A percentile compares a stretch with the other conserved stretches of the same genome.
Conservation (phyloP, 192 early-diverging fungal species). For the Coemansia sp. region DNA sequence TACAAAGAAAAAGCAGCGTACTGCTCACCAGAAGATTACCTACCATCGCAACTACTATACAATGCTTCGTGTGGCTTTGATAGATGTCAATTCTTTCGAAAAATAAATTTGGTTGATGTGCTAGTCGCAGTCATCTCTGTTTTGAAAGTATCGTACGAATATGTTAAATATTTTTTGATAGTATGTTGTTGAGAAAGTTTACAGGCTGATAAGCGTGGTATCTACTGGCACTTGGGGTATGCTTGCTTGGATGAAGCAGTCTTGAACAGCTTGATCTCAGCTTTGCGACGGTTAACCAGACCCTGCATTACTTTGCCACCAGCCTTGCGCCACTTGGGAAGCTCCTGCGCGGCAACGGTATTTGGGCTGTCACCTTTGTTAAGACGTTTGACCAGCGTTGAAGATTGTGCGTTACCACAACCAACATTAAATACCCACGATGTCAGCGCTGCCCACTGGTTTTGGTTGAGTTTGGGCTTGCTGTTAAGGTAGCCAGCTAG, state of each 20-base stretch:
- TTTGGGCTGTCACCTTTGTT: slow-evolving; percentile 34
- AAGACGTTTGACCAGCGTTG: slow-evolving; percentile 35
- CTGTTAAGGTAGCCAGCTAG: slow-evolving; percentile 23
- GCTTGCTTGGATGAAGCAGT: slow-evolving; percentile 17
- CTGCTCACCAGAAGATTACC: slow-evolving; percentile 66
- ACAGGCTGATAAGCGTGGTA: not conserved
- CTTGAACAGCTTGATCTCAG: slow-evolving; percentile 40
- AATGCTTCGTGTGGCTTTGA: slow-evolving; percentile 67
- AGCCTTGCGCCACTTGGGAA: slow-evolving; percentile 44
- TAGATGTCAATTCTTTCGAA: slow-evolving; percentile 60
- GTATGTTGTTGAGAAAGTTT: not conserved
- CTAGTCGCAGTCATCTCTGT: not conserved
- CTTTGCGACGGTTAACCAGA: slow-evolving; percentile 30
- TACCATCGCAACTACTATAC: slow-evolving; percentile 73
- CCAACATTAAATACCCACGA: slow-evolving; percentile 51
- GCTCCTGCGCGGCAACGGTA: slow-evolving; percentile 39
- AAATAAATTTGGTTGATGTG: not conserved
- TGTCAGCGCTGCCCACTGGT: slow-evolving; percentile 46
- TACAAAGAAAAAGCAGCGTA: slow-evolving; percentile 80
- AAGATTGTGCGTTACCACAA: slow-evolving; percentile 27
- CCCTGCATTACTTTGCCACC: slow-evolving; percentile 38
- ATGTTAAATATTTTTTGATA: not conserved
- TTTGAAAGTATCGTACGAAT: not conserved
- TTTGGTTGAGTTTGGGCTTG: slow-evolving; percentile 28
- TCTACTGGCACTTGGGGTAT: slow-evolving; percentile 23